These are phyloP conservation scores for Rhizoctonia solani DNA, from an alignment of 1,284 basidiomycete species.

Conservation along the genomic window DNA sequence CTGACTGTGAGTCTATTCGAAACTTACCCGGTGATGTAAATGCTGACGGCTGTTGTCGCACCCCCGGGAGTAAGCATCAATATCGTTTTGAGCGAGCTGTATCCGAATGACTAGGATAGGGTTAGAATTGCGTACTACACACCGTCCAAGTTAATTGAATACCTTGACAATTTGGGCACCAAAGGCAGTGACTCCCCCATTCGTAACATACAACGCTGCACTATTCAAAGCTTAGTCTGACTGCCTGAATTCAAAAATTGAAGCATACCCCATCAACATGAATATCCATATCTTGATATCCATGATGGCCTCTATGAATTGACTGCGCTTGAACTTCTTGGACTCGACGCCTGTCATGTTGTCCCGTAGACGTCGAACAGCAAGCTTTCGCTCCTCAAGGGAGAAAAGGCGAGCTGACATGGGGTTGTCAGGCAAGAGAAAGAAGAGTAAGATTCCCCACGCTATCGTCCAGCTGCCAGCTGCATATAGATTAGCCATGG, in stretches of 20 bases:
- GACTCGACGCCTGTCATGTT: slow-evolving; percentile 44
- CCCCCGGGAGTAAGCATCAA: slow-evolving; percentile 51
- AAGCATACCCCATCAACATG: slow-evolving; percentile 45
- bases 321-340: slow-evolving; percentile 45
- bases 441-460: slow-evolving; percentile 49
- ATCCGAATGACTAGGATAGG: slow-evolving; percentile 47
- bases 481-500: background rate
- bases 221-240: background rate
- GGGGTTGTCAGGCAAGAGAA: slow-evolving; percentile 51
- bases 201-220: slow-evolving; percentile 46
- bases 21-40: slow-evolving; percentile 48
- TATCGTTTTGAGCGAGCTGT: slow-evolving; percentile 49
- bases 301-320: slow-evolving; percentile 49
- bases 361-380: slow-evolving; percentile 46
- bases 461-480: slow-evolving; percentile 52
- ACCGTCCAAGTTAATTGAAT: background rate
- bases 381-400: slow-evolving; percentile 45
- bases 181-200: slow-evolving; percentile 51
- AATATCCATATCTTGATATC: slow-evolving; percentile 54
- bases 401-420: slow-evolving; percentile 47
- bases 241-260: background rate
- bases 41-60: slow-evolving; percentile 49
- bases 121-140: background rate
- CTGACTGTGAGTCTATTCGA: background rate
- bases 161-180: slow-evolving; percentile 50